Conservation (phyloP, 352 stramenopile genomes). For the Elongisporangium senticosum region DNA sequence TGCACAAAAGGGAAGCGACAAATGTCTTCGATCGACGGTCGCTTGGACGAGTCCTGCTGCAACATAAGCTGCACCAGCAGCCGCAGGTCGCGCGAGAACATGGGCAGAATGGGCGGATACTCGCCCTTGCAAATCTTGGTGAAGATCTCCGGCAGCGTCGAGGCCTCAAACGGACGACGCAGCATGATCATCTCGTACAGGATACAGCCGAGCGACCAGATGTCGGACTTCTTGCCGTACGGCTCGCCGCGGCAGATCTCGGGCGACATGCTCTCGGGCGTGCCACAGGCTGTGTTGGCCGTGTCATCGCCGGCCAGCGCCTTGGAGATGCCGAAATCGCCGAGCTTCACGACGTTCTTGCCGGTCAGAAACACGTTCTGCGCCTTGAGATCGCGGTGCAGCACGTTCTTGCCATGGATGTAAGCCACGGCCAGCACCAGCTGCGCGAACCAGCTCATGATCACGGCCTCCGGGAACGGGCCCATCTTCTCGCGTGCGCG, state of each 20-base stretch:
- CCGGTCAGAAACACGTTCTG: constrained; percentile 87
- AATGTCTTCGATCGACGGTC: constrained; percentile 86
- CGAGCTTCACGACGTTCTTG: constrained; percentile 85
- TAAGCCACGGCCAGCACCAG: constrained; percentile 81
- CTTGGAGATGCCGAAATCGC: constrained; percentile 88
- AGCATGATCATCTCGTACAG: constrained; percentile 90
- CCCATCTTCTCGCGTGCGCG: constrained; percentile 73
- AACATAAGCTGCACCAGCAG: constrained; percentile 86
- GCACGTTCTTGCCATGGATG: constrained; percentile 86
- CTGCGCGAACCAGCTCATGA: constrained; percentile 87
- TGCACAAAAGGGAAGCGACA: constrained; percentile 86
- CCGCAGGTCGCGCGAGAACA: constrained; percentile 75
- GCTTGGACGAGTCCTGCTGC: constrained; percentile 80
- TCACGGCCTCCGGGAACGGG: constrained; percentile 75
- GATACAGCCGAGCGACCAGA: constrained; percentile 87
- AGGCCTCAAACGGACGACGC: constrained; percentile 77
- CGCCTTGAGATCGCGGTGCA: constrained; percentile 85
- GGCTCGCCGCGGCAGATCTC: constrained; percentile 85
- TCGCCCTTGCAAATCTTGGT: constrained; percentile 87
- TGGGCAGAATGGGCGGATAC: constrained; percentile 71
- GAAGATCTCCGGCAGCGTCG: constrained; percentile 80
- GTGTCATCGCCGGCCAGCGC: constrained; percentile 72
- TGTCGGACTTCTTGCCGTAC: constrained; percentile 88
- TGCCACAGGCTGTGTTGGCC: constrained; percentile 79
- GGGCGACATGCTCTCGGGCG: constrained; percentile 85